phyloP scores from a whole-genome alignment of 768 basidiomycete species.

The Basidioascus undulatus region DNA sequence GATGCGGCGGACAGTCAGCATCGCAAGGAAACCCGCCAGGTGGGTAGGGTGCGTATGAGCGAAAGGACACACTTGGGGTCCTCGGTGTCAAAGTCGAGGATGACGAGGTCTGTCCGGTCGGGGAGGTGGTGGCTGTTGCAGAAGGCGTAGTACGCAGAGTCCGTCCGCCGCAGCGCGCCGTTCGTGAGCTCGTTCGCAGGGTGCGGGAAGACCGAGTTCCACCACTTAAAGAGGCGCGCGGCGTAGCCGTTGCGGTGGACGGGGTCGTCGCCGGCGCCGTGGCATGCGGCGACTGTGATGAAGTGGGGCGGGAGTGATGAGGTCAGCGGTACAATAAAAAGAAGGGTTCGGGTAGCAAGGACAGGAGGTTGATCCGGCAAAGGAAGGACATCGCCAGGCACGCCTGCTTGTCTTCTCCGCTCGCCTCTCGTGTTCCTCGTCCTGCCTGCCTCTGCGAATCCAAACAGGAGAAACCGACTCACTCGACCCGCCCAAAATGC shows the following conservation, averaged over 20 bases:
- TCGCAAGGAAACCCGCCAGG: background rate
- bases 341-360: background rate
- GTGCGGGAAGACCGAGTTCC: constrained; percentile 92
- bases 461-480: constrained; percentile 13
- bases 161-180: constrained; percentile 76
- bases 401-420: no score
- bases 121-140: constrained; percentile 84
- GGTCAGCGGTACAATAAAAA: background rate
- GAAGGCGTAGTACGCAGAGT: constrained; percentile 83
- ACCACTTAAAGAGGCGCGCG: constrained; percentile 88
- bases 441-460: no score
- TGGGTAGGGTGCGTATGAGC: background rate
- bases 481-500: constrained; percentile 75
- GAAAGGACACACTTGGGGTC: constrained; percentile 45
- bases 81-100: constrained; percentile 81
- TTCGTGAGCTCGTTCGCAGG: constrained; percentile 95
- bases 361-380: no score
- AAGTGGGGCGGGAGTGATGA: constrained; percentile 6
- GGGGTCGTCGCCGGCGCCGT: constrained; percentile 79
- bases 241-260: constrained; percentile 70
- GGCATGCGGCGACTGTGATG: constrained; percentile 59
- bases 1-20: no score
- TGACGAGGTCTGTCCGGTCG: constrained; percentile 77
- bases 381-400: background rate
- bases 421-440: no score